Base-by-base conservation (phyloP, 1,139 yeast genomes). In the Candida neerlandica region DNA sequence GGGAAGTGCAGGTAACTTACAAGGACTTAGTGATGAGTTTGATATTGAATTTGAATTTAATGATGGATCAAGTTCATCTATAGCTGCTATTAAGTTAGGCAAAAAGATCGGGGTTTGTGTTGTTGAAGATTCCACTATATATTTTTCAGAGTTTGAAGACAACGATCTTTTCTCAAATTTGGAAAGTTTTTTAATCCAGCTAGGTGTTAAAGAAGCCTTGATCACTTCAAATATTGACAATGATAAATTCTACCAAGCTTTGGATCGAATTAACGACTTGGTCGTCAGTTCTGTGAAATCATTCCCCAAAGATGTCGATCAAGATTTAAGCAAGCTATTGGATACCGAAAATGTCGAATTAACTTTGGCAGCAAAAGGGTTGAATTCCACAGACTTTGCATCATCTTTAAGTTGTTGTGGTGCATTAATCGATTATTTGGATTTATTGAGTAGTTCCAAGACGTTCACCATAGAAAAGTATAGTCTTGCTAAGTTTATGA, bases 1-100 rank as follows among this genome's bases (percentile, higher is more conserved):
- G 45, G 97, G 96, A 0, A 86, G 97, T 0, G 97, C 98, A 0
- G 99, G 99, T 4, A 92, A 94, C 64, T 73, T 91, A 46, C 89
- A 86, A 50, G 58, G 58, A 5, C 58, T 75, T 35, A 62, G 72
- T 16, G 64, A 62, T 43, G 73, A 70, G 44, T 76, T 75, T 55
- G 73, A 71, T 2, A 63, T 74, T 19, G 89, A 84, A 45, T 82
- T 94, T 44, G 97, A 89, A 54, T 75, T 89, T 51, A 64, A 62
- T 30, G 80, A 80, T 57, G 74, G 81, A 27, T 80, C 87, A 1
- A 77, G 83, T 12, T 89, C 96, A 0, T 82, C 90, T 18, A 82
- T 92, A 50, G 89, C 92, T 2, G 85, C 94, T 4, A 68, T 92
- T 45, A 89, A 87, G 59, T 52, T 58, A 16, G 81, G 81, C 29